phyloP scores from a whole-genome alignment of 106 monocot genomes.

The Vanilla planifolia region DNA sequence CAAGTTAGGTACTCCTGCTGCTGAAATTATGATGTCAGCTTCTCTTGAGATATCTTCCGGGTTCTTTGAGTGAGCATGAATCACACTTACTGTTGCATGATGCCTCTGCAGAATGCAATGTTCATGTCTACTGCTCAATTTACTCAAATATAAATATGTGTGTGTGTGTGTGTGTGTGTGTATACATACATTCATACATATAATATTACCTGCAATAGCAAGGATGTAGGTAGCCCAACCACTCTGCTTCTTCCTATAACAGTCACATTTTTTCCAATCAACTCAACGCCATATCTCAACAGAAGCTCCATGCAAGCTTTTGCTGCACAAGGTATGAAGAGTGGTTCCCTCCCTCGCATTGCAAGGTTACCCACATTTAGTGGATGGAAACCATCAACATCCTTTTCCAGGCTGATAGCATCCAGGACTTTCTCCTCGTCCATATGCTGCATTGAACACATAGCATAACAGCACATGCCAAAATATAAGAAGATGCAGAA shows the following conservation, averaged over 20 bases:
- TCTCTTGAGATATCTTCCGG: constrained; percentile 68
- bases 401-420: constrained; percentile 75
- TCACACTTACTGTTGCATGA: constrained; percentile 82
- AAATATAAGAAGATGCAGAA: neutral
- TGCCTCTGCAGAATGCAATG: constrained; percentile 57
- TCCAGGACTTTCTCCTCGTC: constrained; percentile 74
- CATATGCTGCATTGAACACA: constrained; percentile 55
- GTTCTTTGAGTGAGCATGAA: constrained; percentile 77
- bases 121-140: constrained; percentile 1
- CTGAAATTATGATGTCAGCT: constrained; percentile 90
- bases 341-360: constrained; percentile 58
- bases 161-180: too few relatives aligned
- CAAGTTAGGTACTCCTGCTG: constrained; percentile 81
- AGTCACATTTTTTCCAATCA: constrained; percentile 65
- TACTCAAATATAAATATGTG: too few relatives aligned
- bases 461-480: neutral
- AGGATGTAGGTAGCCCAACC: constrained; percentile 78
- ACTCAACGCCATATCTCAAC: constrained; percentile 45
- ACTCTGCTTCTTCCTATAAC: constrained; percentile 88
- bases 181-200: too few relatives aligned
- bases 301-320: constrained; percentile 83
- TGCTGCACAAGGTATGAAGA: constrained; percentile 90
- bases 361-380: constrained; percentile 95
- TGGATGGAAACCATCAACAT: constrained; percentile 98
- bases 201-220: constrained; percentile 74